These are phyloP conservation scores for Ambrosia hybrid DNA, from an alignment of 140 eudicot genomes.

Conservation along the genomic window DNA sequence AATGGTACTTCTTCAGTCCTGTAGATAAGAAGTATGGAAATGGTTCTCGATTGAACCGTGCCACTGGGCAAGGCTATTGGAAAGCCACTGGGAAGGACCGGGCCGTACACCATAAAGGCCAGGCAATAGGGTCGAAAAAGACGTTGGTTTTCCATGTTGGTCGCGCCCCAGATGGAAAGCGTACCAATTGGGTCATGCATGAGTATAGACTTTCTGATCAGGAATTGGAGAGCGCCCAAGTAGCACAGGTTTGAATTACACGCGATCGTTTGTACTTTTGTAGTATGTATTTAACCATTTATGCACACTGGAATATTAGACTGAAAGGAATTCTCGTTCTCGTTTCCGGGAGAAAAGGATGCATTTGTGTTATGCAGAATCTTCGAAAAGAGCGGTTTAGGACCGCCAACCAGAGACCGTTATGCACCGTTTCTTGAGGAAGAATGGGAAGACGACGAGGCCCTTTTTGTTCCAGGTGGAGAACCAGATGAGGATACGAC, in stretches of 20 bases:
- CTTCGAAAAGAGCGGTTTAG: constrained; percentile 7
- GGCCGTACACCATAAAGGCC: not conserved
- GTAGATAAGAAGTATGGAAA: constrained; percentile 15
- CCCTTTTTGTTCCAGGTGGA: constrained; percentile 12
- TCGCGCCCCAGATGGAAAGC: constrained; percentile 18
- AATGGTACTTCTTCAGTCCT: constrained; percentile 18
- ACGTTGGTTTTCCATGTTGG: constrained; percentile 18
- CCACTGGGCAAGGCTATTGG: constrained; percentile 9
- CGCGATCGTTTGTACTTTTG: not conserved
- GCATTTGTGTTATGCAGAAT: constrained; percentile 14
- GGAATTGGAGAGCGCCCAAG: constrained; percentile 1
- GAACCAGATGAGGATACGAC: not conserved
- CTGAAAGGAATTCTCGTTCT: not conserved
- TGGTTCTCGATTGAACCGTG: constrained; percentile 14
- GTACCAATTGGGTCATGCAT: constrained; percentile 18
- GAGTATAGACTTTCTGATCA: constrained; percentile 5
- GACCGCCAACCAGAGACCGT: constrained; percentile 10
- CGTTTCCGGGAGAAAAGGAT: constrained; percentile 10
- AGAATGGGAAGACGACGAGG: constrained; percentile 11
- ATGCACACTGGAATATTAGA: not conserved
- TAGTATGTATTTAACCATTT: no score
- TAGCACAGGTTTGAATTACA: constrained; percentile 9
- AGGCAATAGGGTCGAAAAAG: constrained; percentile 10
- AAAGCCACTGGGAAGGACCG: constrained; percentile 16
- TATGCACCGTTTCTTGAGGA: constrained; percentile 20